Conservation (phyloP, 1,139 yeast genomes). For the Saccharomyces hybrid region DNA sequence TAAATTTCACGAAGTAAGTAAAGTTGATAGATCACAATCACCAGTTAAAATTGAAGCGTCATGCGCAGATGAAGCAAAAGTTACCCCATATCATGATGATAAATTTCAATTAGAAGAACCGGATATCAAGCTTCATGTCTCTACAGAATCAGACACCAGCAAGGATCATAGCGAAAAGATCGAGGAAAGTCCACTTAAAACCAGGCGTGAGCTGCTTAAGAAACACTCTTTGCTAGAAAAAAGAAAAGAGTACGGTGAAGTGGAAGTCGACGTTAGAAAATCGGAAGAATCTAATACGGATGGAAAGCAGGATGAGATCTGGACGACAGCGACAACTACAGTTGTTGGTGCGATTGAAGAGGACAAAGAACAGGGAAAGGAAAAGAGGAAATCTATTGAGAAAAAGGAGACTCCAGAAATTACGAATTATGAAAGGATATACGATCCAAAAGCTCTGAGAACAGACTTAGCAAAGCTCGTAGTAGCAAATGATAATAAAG, state of each 20-base stretch:
- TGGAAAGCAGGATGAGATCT: background rate
- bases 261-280: background rate
- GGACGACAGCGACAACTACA: background rate
- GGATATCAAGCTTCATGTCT: background rate
- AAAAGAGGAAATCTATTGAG: background rate
- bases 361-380: background rate
- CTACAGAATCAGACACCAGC: background rate
- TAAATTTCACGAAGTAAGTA: background rate
- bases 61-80: background rate
- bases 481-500: conserved; percentile 1
- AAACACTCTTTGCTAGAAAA: background rate
- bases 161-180: background rate
- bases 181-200: background rate
- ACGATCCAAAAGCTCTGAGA: conserved; percentile 24
- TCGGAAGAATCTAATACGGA: background rate
- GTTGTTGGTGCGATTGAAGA: background rate
- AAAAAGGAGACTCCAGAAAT: background rate
- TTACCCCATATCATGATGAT: background rate
- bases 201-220: background rate
- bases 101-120: background rate
- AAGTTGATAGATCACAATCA: background rate
- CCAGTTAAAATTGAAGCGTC: background rate
- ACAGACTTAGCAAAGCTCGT: conserved; percentile 15
- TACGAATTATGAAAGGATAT: conserved; percentile 19
- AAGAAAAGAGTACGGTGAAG: background rate